Conservation (phyloP, 2,329 filamentous ascomycete species). For the Dactylellina cionopaga region DNA sequence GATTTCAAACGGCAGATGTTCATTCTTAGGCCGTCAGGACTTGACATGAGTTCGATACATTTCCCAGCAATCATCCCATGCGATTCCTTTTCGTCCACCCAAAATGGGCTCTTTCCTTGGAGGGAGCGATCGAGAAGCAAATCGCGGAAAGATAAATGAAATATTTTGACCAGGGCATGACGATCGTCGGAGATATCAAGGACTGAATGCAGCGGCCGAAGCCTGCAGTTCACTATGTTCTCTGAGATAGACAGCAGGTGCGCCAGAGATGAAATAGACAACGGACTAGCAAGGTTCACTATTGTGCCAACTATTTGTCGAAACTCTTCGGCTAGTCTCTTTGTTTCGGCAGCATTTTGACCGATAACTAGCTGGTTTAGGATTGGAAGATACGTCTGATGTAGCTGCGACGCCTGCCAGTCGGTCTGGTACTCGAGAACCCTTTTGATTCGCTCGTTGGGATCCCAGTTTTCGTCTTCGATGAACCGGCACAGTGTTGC, state of each 20-base stretch:
- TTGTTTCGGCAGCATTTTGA: neutral
- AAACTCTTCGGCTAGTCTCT: slow-evolving; percentile 9
- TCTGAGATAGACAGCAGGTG: neutral
- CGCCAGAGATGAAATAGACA: neutral
- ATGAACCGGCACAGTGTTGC: slow-evolving; percentile 58
- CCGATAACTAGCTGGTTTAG: slow-evolving; percentile 1
- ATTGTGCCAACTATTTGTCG: slow-evolving; percentile 10
- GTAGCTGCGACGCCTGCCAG: neutral
- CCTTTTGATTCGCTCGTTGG: slow-evolving; percentile 8
- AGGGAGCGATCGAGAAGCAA: neutral
- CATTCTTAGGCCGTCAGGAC: slow-evolving; percentile 51
- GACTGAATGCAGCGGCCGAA: neutral
- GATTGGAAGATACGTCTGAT: slow-evolving; percentile 11
- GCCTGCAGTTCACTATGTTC: neutral
- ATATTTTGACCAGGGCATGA: neutral
- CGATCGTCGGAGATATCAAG: neutral
- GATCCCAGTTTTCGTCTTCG: neutral
- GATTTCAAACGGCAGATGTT: slow-evolving; percentile 57
- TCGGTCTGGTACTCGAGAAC: neutral
- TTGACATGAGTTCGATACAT: slow-evolving; percentile 47
- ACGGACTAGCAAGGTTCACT: neutral
- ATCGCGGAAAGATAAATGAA: slow-evolving; percentile 28
- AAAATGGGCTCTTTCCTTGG: neutral
- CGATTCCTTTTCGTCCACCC: slow-evolving; percentile 12
- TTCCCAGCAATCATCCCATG: slow-evolving; percentile 59